A percentile compares a stretch with the other conserved stretches of the same genome.
Conservation (phyloP, 1,284 basidiomycete genomes). For the Pholiota adiposa region DNA sequence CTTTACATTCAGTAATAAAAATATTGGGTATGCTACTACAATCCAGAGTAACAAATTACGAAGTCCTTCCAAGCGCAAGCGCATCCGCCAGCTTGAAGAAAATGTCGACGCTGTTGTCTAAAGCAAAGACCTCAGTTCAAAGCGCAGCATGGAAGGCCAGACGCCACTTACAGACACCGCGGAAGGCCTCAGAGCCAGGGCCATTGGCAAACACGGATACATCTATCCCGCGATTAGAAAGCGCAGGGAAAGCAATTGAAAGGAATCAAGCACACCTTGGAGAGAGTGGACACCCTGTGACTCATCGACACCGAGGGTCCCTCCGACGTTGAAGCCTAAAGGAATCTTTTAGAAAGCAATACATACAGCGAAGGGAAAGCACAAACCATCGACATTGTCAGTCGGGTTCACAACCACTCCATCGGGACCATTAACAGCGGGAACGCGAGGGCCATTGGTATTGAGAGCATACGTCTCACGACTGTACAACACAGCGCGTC, state of each 20-base stretch:
- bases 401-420: slow-evolving; percentile 37
- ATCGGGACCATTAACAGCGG: slow-evolving; percentile 29
- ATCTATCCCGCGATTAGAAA: slow-evolving; percentile 31
- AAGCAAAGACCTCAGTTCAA: neutral
- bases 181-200: slow-evolving; percentile 42
- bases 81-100: slow-evolving; percentile 50
- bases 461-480: slow-evolving; percentile 41
- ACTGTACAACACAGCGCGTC: slow-evolving; percentile 21
- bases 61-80: slow-evolving; percentile 26
- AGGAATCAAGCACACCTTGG: slow-evolving; percentile 29
- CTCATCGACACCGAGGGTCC: slow-evolving; percentile 35
- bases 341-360: neutral
- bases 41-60: neutral
- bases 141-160: neutral
- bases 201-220: slow-evolving; percentile 47
- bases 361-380: neutral
- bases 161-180: slow-evolving; percentile 41
- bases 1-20: neutral
- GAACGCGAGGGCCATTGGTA: slow-evolving; percentile 37
- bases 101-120: slow-evolving; percentile 47
- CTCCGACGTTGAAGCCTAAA: slow-evolving; percentile 24
- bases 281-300: slow-evolving; percentile 45
- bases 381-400: slow-evolving; percentile 37
- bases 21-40: neutral
- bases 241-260: neutral